phyloP scores from a whole-genome alignment of 2,329 filamentous ascomycete genomes.

The Echinosphaeria canescens region DNA sequence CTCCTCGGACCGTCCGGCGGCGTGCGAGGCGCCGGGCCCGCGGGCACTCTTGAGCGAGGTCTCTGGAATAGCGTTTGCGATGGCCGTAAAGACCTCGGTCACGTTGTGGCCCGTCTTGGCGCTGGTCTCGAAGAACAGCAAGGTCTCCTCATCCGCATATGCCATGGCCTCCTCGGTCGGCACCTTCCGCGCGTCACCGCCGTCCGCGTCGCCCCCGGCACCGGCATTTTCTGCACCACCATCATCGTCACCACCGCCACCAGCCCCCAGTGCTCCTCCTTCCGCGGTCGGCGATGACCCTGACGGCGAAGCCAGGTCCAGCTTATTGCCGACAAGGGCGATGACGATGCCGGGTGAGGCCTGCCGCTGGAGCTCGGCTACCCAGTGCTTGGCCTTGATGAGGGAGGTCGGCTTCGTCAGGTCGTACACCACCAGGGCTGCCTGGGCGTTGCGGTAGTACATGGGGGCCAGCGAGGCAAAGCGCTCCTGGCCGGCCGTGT shows the following conservation, averaged over 20 bases:
- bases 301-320: conserved; percentile 66
- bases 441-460: conserved; percentile 99
- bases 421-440: conserved; percentile 94
- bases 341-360: conserved; percentile 94
- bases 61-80: conserved; percentile 95
- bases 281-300: no score
- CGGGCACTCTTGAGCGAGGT: conserved; percentile 81
- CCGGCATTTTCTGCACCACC: conserved; percentile 24
- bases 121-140: conserved; percentile 95
- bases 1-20: conserved; percentile 40
- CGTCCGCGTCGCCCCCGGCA: conserved; percentile 24
- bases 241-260: conserved; percentile 21
- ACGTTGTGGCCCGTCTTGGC: conserved; percentile 95
- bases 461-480: conserved; percentile 93
- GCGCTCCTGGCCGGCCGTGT: conserved; percentile 93
- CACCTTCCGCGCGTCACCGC: conserved; percentile 67
- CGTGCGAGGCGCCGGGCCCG: conserved; percentile 39
- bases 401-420: conserved; percentile 92
- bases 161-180: conserved; percentile 76
- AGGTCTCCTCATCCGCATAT: conserved; percentile 84
- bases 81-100: conserved; percentile 89
- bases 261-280: no score
- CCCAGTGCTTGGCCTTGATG: conserved; percentile 96
- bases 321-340: conserved; percentile 89
- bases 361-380: conserved; percentile 90